Base-by-base conservation (phyloP, 2,329 filamentous ascomycete genomes). In the Xylaria sp. region DNA sequence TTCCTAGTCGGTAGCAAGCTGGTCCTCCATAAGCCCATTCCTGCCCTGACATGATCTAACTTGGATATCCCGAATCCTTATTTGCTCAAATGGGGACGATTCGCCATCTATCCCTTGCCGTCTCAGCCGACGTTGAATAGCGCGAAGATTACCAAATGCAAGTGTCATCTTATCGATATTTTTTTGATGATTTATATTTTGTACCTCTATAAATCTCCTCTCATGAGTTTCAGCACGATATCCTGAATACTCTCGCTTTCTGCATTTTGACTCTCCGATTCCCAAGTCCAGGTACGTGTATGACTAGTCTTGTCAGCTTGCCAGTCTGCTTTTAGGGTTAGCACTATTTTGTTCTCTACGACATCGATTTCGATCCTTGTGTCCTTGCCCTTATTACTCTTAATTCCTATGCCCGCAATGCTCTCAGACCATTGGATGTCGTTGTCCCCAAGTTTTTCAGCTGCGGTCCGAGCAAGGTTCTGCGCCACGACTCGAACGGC, bases 321-420 rank as follows among this genome's bases (percentile, higher is more conserved):
- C 67, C 67, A 69, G 31, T 59, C 70, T 10, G 66, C 69, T 33
- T 73, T 71, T n/a, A 76, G 64, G 61, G 78, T 77, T 10, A 79
- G 73, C 0, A 80, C 75, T 2, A 86, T 75, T 47, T 78, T 77
- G 50, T 80, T 49, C 20, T 69, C 64, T 3, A 22, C 66, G 93
- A 95, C 75, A 87, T 72, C 20, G 53, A 76, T 67, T 17, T 69
- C 54, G 27, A 77, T 22, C 6, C 33, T 64, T 1, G 65, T 71
- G 31, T 71, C 69, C 22, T 25, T 63, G 5, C 64, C 69, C 15
- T 71, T 72, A n/a, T 61, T 59, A 17, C 66, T 67, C 10, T 45
- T 69, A 29, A 78, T 63, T 6, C 66, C 65, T 17, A 72, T 70
- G 13, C 76, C 76, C 0, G 61, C 51, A 25, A 71, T 53, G 9